Evolutionary conservation across 805 yeast genomes (phyloP), one percentile per base, ranked within the genome.

Genomic region (Danielia oregonensis): DNA sequence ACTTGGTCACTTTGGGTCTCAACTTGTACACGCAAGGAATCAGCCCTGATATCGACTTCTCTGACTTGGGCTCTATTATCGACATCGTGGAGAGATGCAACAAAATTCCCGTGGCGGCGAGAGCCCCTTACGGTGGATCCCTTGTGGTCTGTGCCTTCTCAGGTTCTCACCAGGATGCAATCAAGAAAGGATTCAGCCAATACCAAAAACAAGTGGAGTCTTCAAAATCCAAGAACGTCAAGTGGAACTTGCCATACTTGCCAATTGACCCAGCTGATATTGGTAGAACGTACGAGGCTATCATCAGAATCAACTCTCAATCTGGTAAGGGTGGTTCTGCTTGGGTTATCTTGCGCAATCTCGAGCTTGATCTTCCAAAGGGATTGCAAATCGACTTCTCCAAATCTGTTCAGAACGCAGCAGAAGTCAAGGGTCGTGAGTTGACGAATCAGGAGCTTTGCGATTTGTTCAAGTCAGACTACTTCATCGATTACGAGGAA

Each of bases 271-370:
- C 95, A 29, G 70, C 75, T 47, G 94, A 86, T 57, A 80, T 85
- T 49, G 94, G 94, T 33, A 76, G 93, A 58, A 82, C 82, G n/a
- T 86, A 86, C 63, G 95, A 86, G 61, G 93, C 94, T n/a, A 84
- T 86, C 36, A 85, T 85, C 49, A 77, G 95, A 54, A 93, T 85
- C 57, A 85, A 85, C 62, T 84, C 93, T 9, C 94, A 85, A 63
- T 76, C 86, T 17, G 95, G 95, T 42, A 85, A 85, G 63, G 94
- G 94, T 51, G 94, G 94, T 46, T 83, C 91, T 8, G 86, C 94
- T 5, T 85, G 94, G 93, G 81, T 86, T 46, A 82, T 85, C 52
- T 68, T 85, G 54, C 72, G 86, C 45, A 74, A 76, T 46, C 70
- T 86, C 58, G 91, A 82, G 51, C 73, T 85, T 39, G 94, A 85